Percentiles rank a stretch among this genome's conserved stretches.
These are phyloP conservation scores for Drechslerella dactyloides DNA, from an alignment of 2,329 filamentous ascomycete species.

Conservation along the genomic window DNA sequence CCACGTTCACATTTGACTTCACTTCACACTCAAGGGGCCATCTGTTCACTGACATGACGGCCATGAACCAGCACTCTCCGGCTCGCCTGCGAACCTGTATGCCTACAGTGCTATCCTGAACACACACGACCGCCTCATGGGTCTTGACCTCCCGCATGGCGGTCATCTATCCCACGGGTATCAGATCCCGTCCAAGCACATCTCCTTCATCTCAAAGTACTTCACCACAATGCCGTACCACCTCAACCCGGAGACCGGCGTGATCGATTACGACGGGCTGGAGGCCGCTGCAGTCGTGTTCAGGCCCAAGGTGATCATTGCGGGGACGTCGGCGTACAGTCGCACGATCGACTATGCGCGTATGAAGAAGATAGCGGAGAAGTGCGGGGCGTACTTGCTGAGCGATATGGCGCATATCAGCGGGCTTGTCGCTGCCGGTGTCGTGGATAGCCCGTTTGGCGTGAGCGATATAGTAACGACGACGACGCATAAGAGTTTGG, in stretches of 20 bases:
- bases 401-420: constrained; percentile 98
- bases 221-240: constrained; percentile 98
- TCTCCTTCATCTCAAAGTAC: constrained; percentile 98
- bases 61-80: constrained; percentile 51
- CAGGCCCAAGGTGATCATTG: constrained; percentile 93
- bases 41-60: constrained; percentile 7
- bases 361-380: constrained; percentile 89
- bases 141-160: constrained; percentile 92
- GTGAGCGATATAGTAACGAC: constrained; percentile 95
- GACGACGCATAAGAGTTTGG: constrained; percentile 93
- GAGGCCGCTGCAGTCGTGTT: constrained; percentile 87
- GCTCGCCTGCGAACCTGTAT: constrained; percentile 75
- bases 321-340: constrained; percentile 94
- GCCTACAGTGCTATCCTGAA: constrained; percentile 94
- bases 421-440: constrained; percentile 87
- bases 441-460: constrained; percentile 86
- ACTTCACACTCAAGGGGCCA: constrained; percentile 22
- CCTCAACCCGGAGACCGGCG: constrained; percentile 83
- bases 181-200: constrained; percentile 91
- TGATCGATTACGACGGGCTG: constrained; percentile 93
- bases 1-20: neutral
- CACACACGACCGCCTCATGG: constrained; percentile 94
- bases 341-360: constrained; percentile 92
- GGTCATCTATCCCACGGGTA: constrained; percentile 97
- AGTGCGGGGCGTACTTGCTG: constrained; percentile 88